Evolutionary conservation across 176 grass and related monocot genomes (phyloP).

Genomic region (Ampelocalamus luodianensis): DNA sequence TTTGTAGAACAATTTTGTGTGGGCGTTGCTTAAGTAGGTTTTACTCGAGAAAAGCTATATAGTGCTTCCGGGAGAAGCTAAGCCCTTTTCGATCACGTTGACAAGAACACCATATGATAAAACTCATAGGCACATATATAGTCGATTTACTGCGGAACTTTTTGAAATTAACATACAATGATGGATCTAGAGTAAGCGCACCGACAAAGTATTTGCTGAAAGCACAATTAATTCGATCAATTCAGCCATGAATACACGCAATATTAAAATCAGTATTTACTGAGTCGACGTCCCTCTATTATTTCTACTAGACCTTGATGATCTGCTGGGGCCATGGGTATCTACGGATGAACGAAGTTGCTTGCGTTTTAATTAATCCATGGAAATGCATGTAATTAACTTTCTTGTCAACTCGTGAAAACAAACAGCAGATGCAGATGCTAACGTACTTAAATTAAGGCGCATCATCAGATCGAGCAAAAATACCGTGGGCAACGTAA

Average conservation of each 20-base stretch:
- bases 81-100: conserved; percentile 25
- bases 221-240: conserved; percentile 38
- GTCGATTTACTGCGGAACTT: conserved; percentile 11
- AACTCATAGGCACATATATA: neutral
- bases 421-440: neutral
- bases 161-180: neutral
- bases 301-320: conserved; percentile 8
- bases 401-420: neutral
- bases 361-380: conserved; percentile 25
- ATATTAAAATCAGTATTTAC: conserved; percentile 24
- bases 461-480: conserved; percentile 6
- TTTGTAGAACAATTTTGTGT: conserved; percentile 38
- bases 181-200: conserved; percentile 36
- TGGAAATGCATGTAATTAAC: neutral
- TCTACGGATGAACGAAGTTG: conserved; percentile 8
- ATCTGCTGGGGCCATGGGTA: neutral
- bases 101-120: neutral
- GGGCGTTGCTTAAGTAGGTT: conserved; percentile 44
- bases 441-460: neutral
- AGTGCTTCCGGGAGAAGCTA: conserved; percentile 41
- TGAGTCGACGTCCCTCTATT: neutral
- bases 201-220: conserved; percentile 35
- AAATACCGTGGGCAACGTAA: conserved; percentile 34
- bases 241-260: conserved; percentile 41
- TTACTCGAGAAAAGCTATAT: neutral